Conservation (phyloP, 1,139 yeast species). For the Pneumocystis carinii region DNA sequence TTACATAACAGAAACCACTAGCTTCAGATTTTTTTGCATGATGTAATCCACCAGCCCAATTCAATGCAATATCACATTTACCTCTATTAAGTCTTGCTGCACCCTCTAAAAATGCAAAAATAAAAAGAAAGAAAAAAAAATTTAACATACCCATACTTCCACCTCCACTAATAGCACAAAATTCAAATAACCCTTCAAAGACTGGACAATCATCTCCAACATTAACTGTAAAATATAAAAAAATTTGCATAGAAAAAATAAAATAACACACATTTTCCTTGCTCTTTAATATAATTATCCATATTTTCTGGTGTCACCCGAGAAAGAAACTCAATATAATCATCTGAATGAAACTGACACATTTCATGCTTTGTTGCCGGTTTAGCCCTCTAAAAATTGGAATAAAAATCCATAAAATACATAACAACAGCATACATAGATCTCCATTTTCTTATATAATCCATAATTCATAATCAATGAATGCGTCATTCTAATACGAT, state of each 20-base stretch:
- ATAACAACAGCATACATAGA: slow-evolving; percentile 35
- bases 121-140: not conserved
- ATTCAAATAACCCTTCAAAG: slow-evolving; percentile 89
- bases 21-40: slow-evolving; percentile 96
- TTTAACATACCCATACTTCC: slow-evolving; percentile 48
- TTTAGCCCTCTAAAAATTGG: slow-evolving; percentile 44
- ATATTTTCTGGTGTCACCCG: slow-evolving; percentile 90
- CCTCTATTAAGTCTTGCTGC: slow-evolving; percentile 86
- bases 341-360: slow-evolving; percentile 98
- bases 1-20: slow-evolving; percentile 85
- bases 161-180: slow-evolving; percentile 87
- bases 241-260: not conserved
- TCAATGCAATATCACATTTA: slow-evolving; percentile 87
- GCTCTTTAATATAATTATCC: slow-evolving; percentile 82
- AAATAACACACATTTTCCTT: slow-evolving; percentile 40
- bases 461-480: slow-evolving; percentile 95
- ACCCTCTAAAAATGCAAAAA: slow-evolving; percentile 39
- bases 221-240: slow-evolving; percentile 31
- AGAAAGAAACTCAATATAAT: slow-evolving; percentile 82
- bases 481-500: slow-evolving; percentile 96
- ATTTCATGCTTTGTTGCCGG: slow-evolving; percentile 97
- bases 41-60: slow-evolving; percentile 83
- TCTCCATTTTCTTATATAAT: slow-evolving; percentile 90
- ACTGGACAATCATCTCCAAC: slow-evolving; percentile 97
- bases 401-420: not conserved